phyloP scores from a whole-genome alignment of 2,329 filamentous ascomycete species.

The Alternaria arbusti region DNA sequence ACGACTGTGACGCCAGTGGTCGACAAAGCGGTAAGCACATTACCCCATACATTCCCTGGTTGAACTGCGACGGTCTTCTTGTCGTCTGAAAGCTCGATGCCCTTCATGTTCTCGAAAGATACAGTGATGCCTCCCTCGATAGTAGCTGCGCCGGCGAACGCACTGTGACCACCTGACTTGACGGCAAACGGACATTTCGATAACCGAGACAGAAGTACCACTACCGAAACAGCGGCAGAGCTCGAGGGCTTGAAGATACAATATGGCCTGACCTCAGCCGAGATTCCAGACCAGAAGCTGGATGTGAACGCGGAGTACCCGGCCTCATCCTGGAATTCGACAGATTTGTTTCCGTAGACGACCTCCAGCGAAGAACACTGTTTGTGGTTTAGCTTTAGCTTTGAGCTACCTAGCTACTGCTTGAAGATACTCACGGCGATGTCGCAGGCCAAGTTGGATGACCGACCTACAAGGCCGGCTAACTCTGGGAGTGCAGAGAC shows the following conservation, averaged over 20 bases:
- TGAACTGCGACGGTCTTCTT: constrained; percentile 34
- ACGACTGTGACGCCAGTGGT: constrained; percentile 25
- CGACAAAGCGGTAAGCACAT: constrained; percentile 34
- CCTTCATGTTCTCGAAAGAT: constrained; percentile 44
- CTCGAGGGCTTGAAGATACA: constrained; percentile 32
- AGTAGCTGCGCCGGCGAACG: constrained; percentile 48
- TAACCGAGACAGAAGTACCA: constrained; percentile 18
- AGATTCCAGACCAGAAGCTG: constrained; percentile 31
- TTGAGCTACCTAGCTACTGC: not conserved
- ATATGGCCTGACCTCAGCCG: constrained; percentile 22
- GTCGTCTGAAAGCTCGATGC: constrained; percentile 30
- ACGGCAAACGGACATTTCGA: constrained; percentile 48
- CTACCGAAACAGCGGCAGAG: constrained; percentile 14
- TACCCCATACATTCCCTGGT: constrained; percentile 43
- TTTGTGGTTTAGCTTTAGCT: not conserved
- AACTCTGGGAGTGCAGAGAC: constrained; percentile 13
- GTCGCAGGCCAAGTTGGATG: constrained; percentile 7
- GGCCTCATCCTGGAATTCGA: constrained; percentile 4
- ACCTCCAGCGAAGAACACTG: constrained; percentile 26
- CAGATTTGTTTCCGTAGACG: constrained; percentile 21
- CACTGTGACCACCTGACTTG: constrained; percentile 52
- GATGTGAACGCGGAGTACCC: constrained; percentile 19
- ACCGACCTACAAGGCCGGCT: not conserved
- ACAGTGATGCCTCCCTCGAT: constrained; percentile 53
- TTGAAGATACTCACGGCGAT: constrained; percentile 15